Base-by-base conservation (phyloP, 1,284 basidiomycete genomes). In the Ceratobasidium sp. region DNA sequence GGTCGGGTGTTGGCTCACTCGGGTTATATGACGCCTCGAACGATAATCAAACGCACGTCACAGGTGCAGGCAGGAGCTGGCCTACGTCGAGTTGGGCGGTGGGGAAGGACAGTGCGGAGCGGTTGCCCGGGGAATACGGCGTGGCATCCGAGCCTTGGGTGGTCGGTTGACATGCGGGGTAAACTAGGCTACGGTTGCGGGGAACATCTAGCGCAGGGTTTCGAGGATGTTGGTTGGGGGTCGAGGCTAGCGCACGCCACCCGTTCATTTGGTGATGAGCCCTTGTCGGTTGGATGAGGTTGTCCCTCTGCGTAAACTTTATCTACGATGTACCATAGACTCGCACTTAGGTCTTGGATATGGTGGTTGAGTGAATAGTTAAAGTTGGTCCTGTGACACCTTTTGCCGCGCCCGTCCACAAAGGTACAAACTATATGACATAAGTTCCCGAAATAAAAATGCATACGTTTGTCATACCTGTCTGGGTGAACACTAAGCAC, bases 1-100 rank as follows among this genome's bases (percentile, higher is more conserved):
- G 11, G 19, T 8, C 31, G 7, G 19, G 31, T 16, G 31, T 13
- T 16, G 19, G 11, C 54, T 14, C 16, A 37, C 54, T 34, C 31
- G 54, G 19, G 27, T 9, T 58, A 58, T 58, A 58, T 58, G 54
- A n/a, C 29, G 16, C 31, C 14, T 16, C 13, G 54, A n/a, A 24
- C 29, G 54, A 58, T 58, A 58, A 58, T 58, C 54, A 58, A 58
- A 58, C 11, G 54, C 54, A 16, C 54, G 29, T 24, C 9, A n/a
- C 54, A 14, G 27, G 54, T 34, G 54, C 2, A 34, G 8, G 19
- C 24, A 27, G 24, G 29, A n/a, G 51, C 51, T 7, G 19, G 54
- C 31, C 27, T 58, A 58, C 54, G 54, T 37, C 54, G 34, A 58
- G 54, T 19, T 24, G 19, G 29, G 19, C 16, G 19, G 54, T 37